Base-by-base conservation (phyloP, 805 yeast genomes). In the Candida gorgasii region DNA sequence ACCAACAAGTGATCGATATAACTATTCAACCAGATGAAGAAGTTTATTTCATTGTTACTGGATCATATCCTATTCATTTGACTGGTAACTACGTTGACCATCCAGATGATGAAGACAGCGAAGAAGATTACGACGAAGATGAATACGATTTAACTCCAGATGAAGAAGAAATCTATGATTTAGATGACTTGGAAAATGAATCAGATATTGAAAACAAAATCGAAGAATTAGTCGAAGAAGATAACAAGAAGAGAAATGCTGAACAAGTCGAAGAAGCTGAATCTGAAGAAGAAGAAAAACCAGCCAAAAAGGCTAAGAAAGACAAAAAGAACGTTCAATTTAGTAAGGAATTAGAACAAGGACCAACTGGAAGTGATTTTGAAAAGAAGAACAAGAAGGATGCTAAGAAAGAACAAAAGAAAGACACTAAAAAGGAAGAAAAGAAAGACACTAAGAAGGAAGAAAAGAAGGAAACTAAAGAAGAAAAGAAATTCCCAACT, bases 51-150 rank as follows among this genome's bases (percentile, higher is more conserved):
- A 95, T 89, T 60, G 97, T 87, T 44, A 86, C 96, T 48, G 99
- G 99, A 61, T 89, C 97, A 19, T 92, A 89, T 75, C 86, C 95
- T 52, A 76, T 93, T 52, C 95, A 92, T 66, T 73, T 93, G 57
- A 76, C 87, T 54, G 99, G 99, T 75, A 92, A 93, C 83, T 89
- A 84, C 71, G 84, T 93, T 61, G 95, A 87, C 67, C 97, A 90
- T 69, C 97, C 98, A 65, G 88, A 82, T 58, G 96, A 90, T 59
- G 80, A 73, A 32, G 84, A 79, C 41, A 79, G 73, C 45, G 78
- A 75, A 39, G 80, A 73, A 39, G 71, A 67, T 28, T 76, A 71
- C 41, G 60, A 62, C 31, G 71, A 67, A 40, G 82, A 74, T 40
- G 86, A 79, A 48, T 78, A 79, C 61, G 84, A 80, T 64, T 75